phyloP scores from a whole-genome alignment of 495 filamentous ascomycete genomes.

The Amniculicola lignicola region DNA sequence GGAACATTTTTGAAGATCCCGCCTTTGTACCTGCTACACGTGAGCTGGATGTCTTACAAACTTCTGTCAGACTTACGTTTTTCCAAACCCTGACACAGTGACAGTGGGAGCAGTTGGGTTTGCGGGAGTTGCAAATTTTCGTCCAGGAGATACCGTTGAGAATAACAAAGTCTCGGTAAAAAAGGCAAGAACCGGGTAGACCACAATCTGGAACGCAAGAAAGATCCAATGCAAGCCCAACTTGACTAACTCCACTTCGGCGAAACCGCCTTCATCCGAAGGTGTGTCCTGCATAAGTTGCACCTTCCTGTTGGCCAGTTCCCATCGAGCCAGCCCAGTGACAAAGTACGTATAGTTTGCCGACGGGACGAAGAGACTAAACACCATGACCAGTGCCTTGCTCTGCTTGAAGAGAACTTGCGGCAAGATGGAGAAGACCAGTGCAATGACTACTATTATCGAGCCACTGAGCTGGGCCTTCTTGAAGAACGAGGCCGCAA shows the following conservation, averaged over 20 bases:
- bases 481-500: conserved; percentile 70
- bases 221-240: conserved; percentile 74
- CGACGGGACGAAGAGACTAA: conserved; percentile 67
- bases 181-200: conserved; percentile 67
- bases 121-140: conserved; percentile 45
- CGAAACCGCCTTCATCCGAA: conserved; percentile 55
- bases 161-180: conserved; percentile 69
- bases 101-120: conserved; percentile 41
- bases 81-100: conserved; percentile 65
- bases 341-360: conserved; percentile 78
- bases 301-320: conserved; percentile 42
- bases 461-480: conserved; percentile 78
- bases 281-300: conserved; percentile 55
- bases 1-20: too few relatives aligned
- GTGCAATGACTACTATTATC: conserved; percentile 56
- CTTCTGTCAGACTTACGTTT: conserved; percentile 67
- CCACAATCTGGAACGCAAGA: conserved; percentile 66
- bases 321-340: conserved; percentile 54
- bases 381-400: conserved; percentile 53
- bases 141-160: conserved; percentile 61
- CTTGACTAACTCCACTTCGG: too few relatives aligned
- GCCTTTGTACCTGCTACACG: too few relatives aligned
- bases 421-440: conserved; percentile 66
- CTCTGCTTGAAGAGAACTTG: conserved; percentile 56
- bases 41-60: too few relatives aligned